phyloP scores from a whole-genome alignment of 768 basidiomycete genomes.

The Tylopilus rubrobrunneus region DNA sequence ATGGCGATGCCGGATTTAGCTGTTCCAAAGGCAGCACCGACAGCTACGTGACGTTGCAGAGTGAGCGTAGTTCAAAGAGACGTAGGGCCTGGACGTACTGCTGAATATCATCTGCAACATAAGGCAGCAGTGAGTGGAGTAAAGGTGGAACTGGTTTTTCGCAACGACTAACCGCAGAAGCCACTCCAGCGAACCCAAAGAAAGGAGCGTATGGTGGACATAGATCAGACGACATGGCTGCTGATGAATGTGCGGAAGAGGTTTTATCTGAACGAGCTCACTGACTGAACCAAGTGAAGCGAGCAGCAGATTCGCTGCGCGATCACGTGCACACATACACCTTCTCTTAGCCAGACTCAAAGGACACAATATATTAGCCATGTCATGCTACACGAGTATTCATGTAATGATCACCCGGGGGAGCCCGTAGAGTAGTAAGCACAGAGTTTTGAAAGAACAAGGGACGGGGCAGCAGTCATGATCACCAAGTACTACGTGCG shows the following conservation, averaged over 20 bases:
- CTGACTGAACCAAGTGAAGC: background rate
- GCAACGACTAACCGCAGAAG: slow-evolving; percentile 69
- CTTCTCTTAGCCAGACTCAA: background rate
- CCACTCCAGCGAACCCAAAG: slow-evolving; percentile 97
- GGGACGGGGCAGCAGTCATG: background rate
- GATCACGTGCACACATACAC: slow-evolving; percentile 11
- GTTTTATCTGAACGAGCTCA: background rate
- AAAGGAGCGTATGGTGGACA: slow-evolving; percentile 96
- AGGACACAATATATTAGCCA: background rate
- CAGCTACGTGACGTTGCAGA: slow-evolving; percentile 50
- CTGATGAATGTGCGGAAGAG: background rate
- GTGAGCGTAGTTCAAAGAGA: slow-evolving; percentile 10
- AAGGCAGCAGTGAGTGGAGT: slow-evolving; percentile 8
- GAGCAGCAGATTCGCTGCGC: background rate
- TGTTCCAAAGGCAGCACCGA: slow-evolving; percentile 95
- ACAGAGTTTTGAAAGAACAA: background rate
- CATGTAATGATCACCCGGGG: no score
- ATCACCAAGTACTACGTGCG: background rate
- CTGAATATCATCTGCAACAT: slow-evolving; percentile 86
- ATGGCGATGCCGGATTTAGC: slow-evolving; percentile 97
- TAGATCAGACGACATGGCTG: slow-evolving; percentile 45
- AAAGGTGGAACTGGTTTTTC: background rate
- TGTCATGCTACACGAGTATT: background rate
- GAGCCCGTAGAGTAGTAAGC: background rate
- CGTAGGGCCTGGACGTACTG: slow-evolving; percentile 55